Percentiles rank a stretch among this genome's conserved stretches.
These are phyloP conservation scores for Claviceps cyperi DNA, from an alignment of 2,329 filamentous ascomycete species.

Conservation along the genomic window DNA sequence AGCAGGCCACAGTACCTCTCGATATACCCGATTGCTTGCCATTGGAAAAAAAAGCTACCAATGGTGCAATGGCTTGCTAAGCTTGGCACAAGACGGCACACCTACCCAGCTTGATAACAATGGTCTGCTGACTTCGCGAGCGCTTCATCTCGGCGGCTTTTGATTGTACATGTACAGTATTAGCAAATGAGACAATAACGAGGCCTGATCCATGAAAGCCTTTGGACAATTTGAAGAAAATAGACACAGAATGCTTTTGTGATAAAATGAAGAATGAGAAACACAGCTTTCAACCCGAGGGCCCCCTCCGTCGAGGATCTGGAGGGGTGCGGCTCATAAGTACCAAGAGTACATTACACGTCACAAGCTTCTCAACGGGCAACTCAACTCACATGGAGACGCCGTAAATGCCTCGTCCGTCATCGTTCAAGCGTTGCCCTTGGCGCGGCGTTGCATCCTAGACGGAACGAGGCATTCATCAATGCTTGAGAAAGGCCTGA, in stretches of 20 bases:
- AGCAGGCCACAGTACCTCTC: not conserved
- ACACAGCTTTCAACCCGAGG: not conserved
- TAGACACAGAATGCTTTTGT: conserved; percentile 2
- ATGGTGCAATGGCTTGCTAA: not conserved
- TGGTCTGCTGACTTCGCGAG: conserved; percentile 29
- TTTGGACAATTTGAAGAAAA: not conserved
- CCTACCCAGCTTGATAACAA: conserved; percentile 81
- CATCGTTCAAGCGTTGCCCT: conserved; percentile 6
- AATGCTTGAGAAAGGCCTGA: conserved; percentile 1
- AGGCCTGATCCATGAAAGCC: conserved; percentile 4
- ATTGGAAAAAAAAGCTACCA: not conserved
- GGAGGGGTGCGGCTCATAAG: not conserved
- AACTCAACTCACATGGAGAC: conserved; percentile 5
- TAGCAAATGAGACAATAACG: conserved; percentile 1
- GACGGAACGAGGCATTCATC: conserved; percentile 2
- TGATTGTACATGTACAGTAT: conserved; percentile 9
- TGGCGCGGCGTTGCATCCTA: conserved; percentile 4
- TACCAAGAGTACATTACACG: not conserved
- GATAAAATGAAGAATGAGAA: conserved; percentile 2
- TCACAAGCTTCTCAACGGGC: conserved; percentile 2
- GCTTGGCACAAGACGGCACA: not conserved
- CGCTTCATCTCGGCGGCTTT: conserved; percentile 45
- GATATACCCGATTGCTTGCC: not conserved
- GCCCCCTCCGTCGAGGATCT: not conserved
- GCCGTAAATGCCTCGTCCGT: conserved; percentile 9